A percentile compares a stretch with the other conserved stretches of the same genome.
These are phyloP conservation scores for Sambucus nigra DNA, from an alignment of 129 eudicot species.

Conservation along the genomic window DNA sequence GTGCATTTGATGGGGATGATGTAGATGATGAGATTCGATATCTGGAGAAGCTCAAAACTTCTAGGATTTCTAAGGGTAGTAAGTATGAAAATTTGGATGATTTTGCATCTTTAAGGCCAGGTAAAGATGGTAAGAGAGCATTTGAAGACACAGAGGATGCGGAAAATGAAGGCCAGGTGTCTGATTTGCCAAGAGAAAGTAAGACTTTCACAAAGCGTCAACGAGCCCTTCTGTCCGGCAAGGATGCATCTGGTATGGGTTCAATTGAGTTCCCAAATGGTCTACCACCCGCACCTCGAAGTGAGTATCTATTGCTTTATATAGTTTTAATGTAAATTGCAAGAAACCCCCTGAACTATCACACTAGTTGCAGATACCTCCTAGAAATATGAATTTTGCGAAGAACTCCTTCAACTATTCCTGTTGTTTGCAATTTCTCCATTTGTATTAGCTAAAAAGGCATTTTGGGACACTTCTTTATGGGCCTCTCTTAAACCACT, in stretches of 20 bases:
- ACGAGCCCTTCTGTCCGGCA: conserved; percentile 48
- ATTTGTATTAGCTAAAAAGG: too few relatives aligned
- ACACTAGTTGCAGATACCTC: too few relatives aligned
- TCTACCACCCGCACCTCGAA: conserved; percentile 71
- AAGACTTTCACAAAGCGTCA: conserved; percentile 61
- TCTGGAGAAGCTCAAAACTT: conserved; percentile 54
- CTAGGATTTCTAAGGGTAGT: conserved; percentile 25
- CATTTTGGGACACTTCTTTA: too few relatives aligned
- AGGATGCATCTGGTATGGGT: conserved; percentile 24
- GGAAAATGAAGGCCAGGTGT: conserved; percentile 34
- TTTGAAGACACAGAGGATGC: conserved; percentile 47
- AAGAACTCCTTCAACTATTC: too few relatives aligned
- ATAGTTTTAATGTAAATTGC: too few relatives aligned
- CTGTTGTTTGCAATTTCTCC: too few relatives aligned
- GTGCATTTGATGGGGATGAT: conserved; percentile 38
- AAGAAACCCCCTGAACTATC: too few relatives aligned
- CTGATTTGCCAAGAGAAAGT: conserved; percentile 30
- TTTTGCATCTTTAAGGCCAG: conserved; percentile 21
- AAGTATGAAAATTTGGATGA: conserved; percentile 20
- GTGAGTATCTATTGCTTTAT: conserved; percentile 35
- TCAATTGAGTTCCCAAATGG: conserved; percentile 71
- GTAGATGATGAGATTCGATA: conserved; percentile 78
- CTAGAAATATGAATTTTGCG: too few relatives aligned
- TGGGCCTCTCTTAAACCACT: too few relatives aligned
- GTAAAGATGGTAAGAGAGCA: conserved; percentile 32